Evolutionary conservation across 2,329 filamentous ascomycete genomes (phyloP).

Genomic region (Leptosphaerulina australis): DNA sequence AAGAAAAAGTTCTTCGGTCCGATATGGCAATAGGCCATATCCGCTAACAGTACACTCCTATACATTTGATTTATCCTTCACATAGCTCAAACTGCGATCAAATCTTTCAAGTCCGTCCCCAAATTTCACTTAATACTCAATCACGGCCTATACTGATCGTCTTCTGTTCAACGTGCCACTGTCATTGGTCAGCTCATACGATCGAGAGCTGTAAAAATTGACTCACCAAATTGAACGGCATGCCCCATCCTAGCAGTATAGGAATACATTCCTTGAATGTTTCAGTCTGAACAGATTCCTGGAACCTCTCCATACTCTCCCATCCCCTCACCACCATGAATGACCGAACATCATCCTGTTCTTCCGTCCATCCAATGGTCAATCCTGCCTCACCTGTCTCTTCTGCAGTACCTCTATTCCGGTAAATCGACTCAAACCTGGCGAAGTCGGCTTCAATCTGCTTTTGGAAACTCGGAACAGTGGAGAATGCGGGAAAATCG

Average conservation of each 20-base stretch:
- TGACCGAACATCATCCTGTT: neutral
- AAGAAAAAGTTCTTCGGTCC: no score
- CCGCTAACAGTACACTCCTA: no score
- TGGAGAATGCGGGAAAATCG: neutral
- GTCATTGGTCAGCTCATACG: no score
- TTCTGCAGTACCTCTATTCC: neutral
- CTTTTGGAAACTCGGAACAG: neutral
- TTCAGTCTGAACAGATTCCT: neutral
- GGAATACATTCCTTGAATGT: neutral
- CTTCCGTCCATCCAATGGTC: neutral
- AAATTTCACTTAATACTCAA: no score
- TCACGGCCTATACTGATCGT: no score
- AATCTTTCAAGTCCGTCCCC: no score
- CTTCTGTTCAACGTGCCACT: no score
- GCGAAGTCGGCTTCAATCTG: neutral
- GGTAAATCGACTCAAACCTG: neutral
- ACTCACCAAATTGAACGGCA: constrained; percentile 4
- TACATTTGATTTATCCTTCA: no score
- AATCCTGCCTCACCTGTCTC: neutral
- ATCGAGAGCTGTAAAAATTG: no score
- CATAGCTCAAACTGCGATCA: no score
- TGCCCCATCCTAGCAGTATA: neutral
- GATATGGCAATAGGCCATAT: no score
- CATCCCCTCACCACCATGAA: constrained; percentile 4
- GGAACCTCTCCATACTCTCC: neutral